Conservation (phyloP, 371 early-diverging fungal species). For the Funneliformis caledonium region DNA sequence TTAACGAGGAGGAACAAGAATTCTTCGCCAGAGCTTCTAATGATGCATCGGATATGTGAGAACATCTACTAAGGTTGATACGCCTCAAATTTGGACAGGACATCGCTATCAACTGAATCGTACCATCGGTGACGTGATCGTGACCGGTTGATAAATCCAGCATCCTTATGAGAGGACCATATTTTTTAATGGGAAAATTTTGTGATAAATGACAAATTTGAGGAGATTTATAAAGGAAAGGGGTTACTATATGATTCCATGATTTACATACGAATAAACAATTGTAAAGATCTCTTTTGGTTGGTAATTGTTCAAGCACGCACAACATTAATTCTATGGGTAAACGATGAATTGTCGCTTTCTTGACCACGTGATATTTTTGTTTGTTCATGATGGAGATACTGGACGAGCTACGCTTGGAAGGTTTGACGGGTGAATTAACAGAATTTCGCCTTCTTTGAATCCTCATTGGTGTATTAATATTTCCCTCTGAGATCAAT, state of each 20-base stretch:
- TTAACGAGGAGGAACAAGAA: constrained; percentile 43
- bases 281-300: neutral
- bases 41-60: neutral
- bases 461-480: neutral
- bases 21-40: neutral
- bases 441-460: neutral
- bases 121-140: neutral
- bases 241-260: neutral
- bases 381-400: neutral
- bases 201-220: constrained; percentile 15
- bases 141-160: constrained; percentile 1
- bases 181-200: constrained; percentile 28
- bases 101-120: neutral
- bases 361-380: neutral
- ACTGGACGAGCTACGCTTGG: neutral
- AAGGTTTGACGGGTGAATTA: neutral
- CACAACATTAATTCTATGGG: constrained; percentile 15
- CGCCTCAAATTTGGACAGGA: neutral
- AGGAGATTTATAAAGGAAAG: constrained; percentile 11
- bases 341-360: neutral
- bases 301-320: neutral
- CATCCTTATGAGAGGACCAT: constrained; percentile 1
- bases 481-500: neutral
- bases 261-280: constrained; percentile 23
- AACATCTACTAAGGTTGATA: neutral